These are phyloP conservation scores for Centella asiatica DNA, from an alignment of 129 eudicot genomes.

Conservation along the genomic window DNA sequence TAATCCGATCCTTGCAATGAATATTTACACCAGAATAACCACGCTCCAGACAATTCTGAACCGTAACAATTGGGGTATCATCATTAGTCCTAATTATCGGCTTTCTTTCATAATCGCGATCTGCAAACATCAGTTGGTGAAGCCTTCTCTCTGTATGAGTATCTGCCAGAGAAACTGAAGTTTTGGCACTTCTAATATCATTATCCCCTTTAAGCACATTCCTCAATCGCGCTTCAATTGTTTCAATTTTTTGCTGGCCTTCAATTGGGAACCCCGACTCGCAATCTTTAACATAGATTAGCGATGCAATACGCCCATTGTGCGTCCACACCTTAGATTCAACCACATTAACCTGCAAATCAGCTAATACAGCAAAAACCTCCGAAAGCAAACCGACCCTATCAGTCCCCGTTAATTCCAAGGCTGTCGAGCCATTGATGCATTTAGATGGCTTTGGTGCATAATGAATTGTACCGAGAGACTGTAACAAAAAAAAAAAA, in stretches of 20 bases:
- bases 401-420: constrained; percentile 80
- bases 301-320: constrained; percentile 76
- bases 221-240: constrained; percentile 48
- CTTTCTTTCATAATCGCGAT: constrained; percentile 62
- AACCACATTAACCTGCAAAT: constrained; percentile 57
- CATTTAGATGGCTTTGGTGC: constrained; percentile 31
- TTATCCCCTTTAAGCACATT: constrained; percentile 81
- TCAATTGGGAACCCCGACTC: constrained; percentile 58
- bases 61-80: constrained; percentile 50
- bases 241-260: constrained; percentile 45
- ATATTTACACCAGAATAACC: constrained; percentile 72
- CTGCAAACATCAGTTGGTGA: constrained; percentile 90
- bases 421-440: constrained; percentile 57
- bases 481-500: constrained; percentile 32
- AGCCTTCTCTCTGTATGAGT: constrained; percentile 92
- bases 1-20: constrained; percentile 70
- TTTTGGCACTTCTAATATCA: constrained; percentile 70
- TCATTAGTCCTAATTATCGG: constrained; percentile 24
- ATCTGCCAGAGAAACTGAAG: constrained; percentile 47
- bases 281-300: constrained; percentile 64
- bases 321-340: constrained; percentile 90
- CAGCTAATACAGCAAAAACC: constrained; percentile 75
- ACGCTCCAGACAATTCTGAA: constrained; percentile 60
- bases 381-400: constrained; percentile 75
- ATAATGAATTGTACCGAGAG: constrained; percentile 58